A percentile compares a stretch with the other conserved stretches of the same genome.
Conservation (phyloP, 2,329 filamentous ascomycete genomes). For the Fusarium nygamai region DNA sequence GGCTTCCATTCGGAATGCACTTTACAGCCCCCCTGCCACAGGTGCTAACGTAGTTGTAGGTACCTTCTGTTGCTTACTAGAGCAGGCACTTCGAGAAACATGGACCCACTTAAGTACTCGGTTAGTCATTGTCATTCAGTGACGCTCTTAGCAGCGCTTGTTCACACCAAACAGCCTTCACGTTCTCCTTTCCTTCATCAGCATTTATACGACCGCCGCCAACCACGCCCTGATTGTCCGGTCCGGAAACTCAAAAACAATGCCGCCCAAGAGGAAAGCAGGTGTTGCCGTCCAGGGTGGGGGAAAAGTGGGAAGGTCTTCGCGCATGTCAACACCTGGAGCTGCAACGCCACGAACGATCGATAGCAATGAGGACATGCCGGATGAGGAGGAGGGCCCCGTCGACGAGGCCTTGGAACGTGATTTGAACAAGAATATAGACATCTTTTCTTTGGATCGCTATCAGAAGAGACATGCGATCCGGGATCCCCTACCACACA, state of each 20-base stretch:
- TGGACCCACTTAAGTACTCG: neutral
- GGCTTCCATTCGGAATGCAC: constrained; percentile 11
- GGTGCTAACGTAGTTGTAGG: neutral
- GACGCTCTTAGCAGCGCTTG: constrained; percentile 12
- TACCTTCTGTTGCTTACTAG: neutral
- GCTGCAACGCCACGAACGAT: constrained; percentile 68
- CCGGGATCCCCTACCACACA: constrained; percentile 57
- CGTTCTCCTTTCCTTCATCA: neutral
- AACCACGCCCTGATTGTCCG: constrained; percentile 6
- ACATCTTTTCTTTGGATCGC: constrained; percentile 65
- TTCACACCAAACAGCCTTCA: neutral
- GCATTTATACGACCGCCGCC: constrained; percentile 7
- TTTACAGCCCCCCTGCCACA: constrained; percentile 12
- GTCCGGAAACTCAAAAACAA: constrained; percentile 54
- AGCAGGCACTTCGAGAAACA: neutral
- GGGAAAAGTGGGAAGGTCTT: constrained; percentile 66
- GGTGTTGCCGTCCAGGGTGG: constrained; percentile 56
- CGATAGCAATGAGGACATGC: constrained; percentile 61
- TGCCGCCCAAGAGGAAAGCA: constrained; percentile 80
- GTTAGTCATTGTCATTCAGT: constrained; percentile 32
- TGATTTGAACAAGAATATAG: constrained; percentile 66
- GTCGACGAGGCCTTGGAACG: constrained; percentile 64
- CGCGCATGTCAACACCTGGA: constrained; percentile 68
- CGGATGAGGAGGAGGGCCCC: constrained; percentile 58
- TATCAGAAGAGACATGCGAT: constrained; percentile 59